Conservation (phyloP, 1,139 yeast genomes). For the Yarrowia galli region DNA sequence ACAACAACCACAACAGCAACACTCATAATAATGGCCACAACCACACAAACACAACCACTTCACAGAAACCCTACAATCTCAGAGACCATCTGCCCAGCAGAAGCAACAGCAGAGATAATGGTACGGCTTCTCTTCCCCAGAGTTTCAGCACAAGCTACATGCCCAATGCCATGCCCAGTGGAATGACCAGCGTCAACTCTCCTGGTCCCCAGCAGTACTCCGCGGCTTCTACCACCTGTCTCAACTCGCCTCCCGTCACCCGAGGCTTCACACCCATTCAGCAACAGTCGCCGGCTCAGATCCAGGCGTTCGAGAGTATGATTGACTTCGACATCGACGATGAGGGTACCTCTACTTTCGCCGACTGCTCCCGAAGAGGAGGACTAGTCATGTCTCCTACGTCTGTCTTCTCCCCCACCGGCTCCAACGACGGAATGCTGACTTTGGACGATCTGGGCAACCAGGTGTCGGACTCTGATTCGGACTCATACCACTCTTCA, state of each 20-base stretch:
- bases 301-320: slow-evolving; percentile 32
- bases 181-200: background rate
- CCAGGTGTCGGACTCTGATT: slow-evolving; percentile 23
- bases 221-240: slow-evolving; percentile 22
- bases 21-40: background rate
- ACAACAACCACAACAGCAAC: slow-evolving; percentile 8
- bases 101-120: slow-evolving; percentile 24
- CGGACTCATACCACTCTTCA: slow-evolving; percentile 34
- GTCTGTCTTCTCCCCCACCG: slow-evolving; percentile 17
- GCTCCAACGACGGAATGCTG: slow-evolving; percentile 25
- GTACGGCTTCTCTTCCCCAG: slow-evolving; percentile 18
- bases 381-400: slow-evolving; percentile 36
- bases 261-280: slow-evolving; percentile 29
- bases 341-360: slow-evolving; percentile 35
- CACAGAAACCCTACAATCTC: slow-evolving; percentile 27
- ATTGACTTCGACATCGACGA: slow-evolving; percentile 35
- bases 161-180: slow-evolving; percentile 5
- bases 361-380: slow-evolving; percentile 31
- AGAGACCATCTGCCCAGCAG: slow-evolving; percentile 6
- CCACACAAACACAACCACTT: background rate
- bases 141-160: slow-evolving; percentile 27
- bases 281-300: slow-evolving; percentile 30
- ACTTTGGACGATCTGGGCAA: slow-evolving; percentile 24
- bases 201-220: slow-evolving; percentile 4
- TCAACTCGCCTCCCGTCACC: slow-evolving; percentile 29